Percentiles rank a stretch among this genome's conserved stretches.
Evolutionary conservation across 371 early-diverging fungal genomes (phyloP).

Genomic region (Apophysomyces variabilis): DNA sequence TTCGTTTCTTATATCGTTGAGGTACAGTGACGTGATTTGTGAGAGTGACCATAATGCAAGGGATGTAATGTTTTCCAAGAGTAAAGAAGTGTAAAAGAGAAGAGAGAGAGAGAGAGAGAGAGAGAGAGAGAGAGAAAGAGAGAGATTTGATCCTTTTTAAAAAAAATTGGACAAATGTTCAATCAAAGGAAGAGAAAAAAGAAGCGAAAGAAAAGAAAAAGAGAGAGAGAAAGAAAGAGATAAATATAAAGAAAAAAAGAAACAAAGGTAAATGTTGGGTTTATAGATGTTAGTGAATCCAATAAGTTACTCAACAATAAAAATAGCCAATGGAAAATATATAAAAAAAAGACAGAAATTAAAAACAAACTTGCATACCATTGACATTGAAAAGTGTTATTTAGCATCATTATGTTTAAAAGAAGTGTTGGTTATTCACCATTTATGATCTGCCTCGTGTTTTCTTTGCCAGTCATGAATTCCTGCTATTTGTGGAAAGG

Average conservation of each 20-base stretch:
- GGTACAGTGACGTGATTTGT: not conserved
- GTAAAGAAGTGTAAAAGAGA: no score
- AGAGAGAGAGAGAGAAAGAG: no score
- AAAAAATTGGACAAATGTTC: no score
- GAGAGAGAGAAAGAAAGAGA: not conserved
- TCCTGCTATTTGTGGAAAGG: constrained; percentile 1
- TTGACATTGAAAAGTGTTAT: not conserved
- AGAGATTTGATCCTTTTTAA: no score
- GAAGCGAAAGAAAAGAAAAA: no score
- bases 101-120: no score
- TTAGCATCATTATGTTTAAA: no score
- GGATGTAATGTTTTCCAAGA: no score
- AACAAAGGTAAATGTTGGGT: not conserved
- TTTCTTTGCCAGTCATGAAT: not conserved
- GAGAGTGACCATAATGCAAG: not conserved
- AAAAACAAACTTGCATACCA: constrained; percentile 10
- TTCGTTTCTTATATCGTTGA: constrained; percentile 5
- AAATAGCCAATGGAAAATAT: not conserved
- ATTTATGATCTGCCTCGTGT: constrained; percentile 1
- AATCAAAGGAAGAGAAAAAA: no score
- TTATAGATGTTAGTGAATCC: not conserved
- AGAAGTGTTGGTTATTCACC: constrained; percentile 1
- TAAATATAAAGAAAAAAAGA: not conserved
- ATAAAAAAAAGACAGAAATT: constrained; percentile 8
- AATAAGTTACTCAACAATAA: no score